phyloP scores from a whole-genome alignment of 1,284 basidiomycete genomes.

The Ceratobasidium sp. region DNA sequence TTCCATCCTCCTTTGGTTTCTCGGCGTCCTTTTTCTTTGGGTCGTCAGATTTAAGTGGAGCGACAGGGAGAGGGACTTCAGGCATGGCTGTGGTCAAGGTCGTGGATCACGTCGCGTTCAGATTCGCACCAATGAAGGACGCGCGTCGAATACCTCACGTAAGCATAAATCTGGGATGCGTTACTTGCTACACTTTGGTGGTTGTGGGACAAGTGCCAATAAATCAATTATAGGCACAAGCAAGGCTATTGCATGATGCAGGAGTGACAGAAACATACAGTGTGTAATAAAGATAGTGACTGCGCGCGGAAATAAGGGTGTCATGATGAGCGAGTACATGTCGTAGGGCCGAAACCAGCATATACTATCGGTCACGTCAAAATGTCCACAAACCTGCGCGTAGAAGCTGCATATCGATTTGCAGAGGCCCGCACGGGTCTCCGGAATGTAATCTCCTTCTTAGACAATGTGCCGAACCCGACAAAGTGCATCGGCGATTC shows the following conservation, averaged over 20 bases:
- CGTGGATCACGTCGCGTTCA: slow-evolving; percentile 32
- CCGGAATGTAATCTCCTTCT: slow-evolving; percentile 28
- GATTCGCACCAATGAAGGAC: slow-evolving; percentile 41
- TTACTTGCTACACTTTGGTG: slow-evolving; percentile 25
- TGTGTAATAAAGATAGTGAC: slow-evolving; percentile 24
- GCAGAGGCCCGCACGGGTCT: slow-evolving; percentile 18
- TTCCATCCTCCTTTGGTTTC: slow-evolving; percentile 57
- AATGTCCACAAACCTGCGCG: slow-evolving; percentile 34
- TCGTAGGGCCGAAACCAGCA: background rate
- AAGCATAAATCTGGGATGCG: slow-evolving; percentile 19
- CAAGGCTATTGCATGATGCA: background rate
- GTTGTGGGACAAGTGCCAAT: background rate
- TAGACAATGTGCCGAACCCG: slow-evolving; percentile 13
- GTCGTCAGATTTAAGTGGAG: slow-evolving; percentile 72
- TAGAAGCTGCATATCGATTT: slow-evolving; percentile 35
- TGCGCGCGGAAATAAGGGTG: background rate
- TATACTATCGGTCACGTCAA: slow-evolving; percentile 14
- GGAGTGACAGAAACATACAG: background rate
- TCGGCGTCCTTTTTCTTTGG: slow-evolving; percentile 71
- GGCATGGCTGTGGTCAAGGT: slow-evolving; percentile 25
- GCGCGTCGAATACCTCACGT: slow-evolving; percentile 43
- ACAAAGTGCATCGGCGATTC: slow-evolving; percentile 21
- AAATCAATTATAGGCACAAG: slow-evolving; percentile 18
- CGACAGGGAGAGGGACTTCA: slow-evolving; percentile 48
- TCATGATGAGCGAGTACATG: background rate